Percentiles rank a stretch among this genome's conserved stretches.
Evolutionary conservation across 2,329 filamentous ascomycete species (phyloP).

Genomic region (Claviceps maximensis): DNA sequence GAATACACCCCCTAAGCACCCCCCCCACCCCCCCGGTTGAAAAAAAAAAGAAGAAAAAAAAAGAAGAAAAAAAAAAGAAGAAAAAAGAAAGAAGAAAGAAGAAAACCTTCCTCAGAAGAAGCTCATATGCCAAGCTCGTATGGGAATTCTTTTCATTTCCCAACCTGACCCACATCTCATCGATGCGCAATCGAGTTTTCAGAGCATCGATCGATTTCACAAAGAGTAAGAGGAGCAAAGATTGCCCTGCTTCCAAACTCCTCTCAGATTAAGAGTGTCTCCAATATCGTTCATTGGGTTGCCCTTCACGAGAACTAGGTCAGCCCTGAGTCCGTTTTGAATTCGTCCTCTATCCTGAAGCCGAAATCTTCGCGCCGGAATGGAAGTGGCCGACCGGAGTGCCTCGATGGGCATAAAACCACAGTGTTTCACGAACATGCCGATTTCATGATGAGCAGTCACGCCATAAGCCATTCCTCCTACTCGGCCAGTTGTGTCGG

Average conservation of each 20-base stretch:
- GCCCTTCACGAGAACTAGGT: conserved; percentile 9
- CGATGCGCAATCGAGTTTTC: not conserved
- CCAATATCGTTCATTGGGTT: conserved; percentile 5
- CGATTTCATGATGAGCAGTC: conserved; percentile 9
- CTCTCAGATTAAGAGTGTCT: conserved; percentile 3
- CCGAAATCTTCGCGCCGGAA: conserved; percentile 7
- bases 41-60: not conserved
- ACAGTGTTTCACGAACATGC: conserved; percentile 8
- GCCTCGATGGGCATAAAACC: conserved; percentile 8
- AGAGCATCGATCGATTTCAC: not conserved
- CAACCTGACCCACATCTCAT: not conserved
- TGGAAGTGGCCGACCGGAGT: conserved; percentile 8
- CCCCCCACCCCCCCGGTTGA: too few species aligned
- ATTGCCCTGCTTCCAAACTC: conserved; percentile 9
- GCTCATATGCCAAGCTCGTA: not conserved
- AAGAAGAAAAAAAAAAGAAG: not conserved
- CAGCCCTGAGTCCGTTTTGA: conserved; percentile 5
- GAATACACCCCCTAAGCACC: too few species aligned
- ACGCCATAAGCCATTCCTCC: conserved; percentile 8
- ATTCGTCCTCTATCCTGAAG: conserved; percentile 7
- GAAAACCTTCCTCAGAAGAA: too few species aligned
- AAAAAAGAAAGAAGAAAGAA: too few species aligned
- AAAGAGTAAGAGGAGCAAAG: conserved; percentile 4
- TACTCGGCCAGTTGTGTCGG: conserved; percentile 8
- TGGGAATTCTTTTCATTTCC: not conserved